A percentile compares a stretch with the other conserved stretches of the same genome.
phyloP scores from a whole-genome alignment of 371 early-diverging fungal genomes.

The Haplosporangium sp. region DNA sequence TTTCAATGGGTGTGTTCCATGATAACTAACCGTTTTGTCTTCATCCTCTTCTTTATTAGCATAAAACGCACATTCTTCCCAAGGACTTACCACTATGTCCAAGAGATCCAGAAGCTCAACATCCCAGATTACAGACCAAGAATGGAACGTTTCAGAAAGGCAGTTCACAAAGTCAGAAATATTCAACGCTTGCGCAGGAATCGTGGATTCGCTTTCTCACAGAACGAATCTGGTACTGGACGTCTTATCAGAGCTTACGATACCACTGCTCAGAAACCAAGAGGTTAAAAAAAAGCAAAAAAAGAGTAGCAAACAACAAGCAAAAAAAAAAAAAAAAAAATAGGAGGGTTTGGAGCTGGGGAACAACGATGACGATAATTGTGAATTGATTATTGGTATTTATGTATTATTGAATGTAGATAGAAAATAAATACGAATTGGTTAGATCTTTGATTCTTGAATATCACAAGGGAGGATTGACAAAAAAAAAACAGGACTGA shows the following conservation, averaged over 20 bases:
- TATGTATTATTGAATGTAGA: slow-evolving; percentile 7
- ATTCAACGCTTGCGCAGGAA: slow-evolving; percentile 93
- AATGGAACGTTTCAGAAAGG: slow-evolving; percentile 97
- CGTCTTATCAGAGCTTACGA: slow-evolving; percentile 95
- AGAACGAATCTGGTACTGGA: slow-evolving; percentile 95
- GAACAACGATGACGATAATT: slow-evolving; percentile 1
- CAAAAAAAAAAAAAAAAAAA: slow-evolving; percentile 15
- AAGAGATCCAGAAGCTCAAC: slow-evolving; percentile 98
- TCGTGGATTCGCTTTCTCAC: slow-evolving; percentile 98
- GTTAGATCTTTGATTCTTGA: too few species aligned
- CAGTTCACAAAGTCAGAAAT: slow-evolving; percentile 95
- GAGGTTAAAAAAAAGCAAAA: slow-evolving; percentile 22
- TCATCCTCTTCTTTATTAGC: slow-evolving; percentile 52
- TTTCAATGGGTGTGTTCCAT: too few species aligned
- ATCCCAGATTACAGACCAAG: slow-evolving; percentile 98
- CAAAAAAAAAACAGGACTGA: too few species aligned
- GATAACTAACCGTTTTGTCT: not conserved
- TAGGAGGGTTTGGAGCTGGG: not conserved
- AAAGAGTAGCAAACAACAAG: slow-evolving; percentile 73
- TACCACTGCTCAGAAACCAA: slow-evolving; percentile 93
- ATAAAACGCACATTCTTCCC: slow-evolving; percentile 85
- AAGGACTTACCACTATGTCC: slow-evolving; percentile 92
- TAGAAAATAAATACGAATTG: not conserved
- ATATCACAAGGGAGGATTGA: too few species aligned
- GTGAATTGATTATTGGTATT: not conserved